Percentiles rank a stretch among this genome's conserved stretches.
These are phyloP conservation scores for Boeremia lycopersici DNA, from an alignment of 2,329 filamentous ascomycete genomes.

Conservation along the genomic window DNA sequence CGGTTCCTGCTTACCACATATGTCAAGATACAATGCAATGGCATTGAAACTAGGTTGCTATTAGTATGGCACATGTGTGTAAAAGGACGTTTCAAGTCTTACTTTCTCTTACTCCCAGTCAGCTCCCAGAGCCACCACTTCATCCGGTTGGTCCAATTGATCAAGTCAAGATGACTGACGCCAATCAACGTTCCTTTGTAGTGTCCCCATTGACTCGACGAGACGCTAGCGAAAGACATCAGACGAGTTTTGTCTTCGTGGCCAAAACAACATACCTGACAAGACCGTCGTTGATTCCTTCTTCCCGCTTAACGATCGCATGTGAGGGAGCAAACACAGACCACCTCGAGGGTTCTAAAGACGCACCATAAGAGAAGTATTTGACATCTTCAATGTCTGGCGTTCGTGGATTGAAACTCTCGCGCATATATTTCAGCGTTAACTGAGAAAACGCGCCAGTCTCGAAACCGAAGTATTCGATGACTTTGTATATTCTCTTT, in stretches of 20 bases:
- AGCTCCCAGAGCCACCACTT: slow-evolving; percentile 64
- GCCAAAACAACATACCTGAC: slow-evolving; percentile 53
- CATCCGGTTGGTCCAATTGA: slow-evolving; percentile 69
- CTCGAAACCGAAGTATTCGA: slow-evolving; percentile 61
- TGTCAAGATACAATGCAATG: slow-evolving; percentile 67
- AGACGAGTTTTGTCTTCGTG: no score
- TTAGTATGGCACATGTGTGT: slow-evolving; percentile 14
- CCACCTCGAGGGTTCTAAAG: slow-evolving; percentile 60
- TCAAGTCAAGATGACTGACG: slow-evolving; percentile 68
- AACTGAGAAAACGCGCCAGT: slow-evolving; percentile 67
- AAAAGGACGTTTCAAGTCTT: not conserved
- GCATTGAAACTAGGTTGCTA: slow-evolving; percentile 64
- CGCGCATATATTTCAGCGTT: slow-evolving; percentile 62
- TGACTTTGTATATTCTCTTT: slow-evolving; percentile 60
- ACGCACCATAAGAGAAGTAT: slow-evolving; percentile 70
- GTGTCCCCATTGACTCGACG: slow-evolving; percentile 64
- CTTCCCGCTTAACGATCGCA: slow-evolving; percentile 58
- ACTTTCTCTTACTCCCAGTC: slow-evolving; percentile 62
- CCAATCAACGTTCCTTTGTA: slow-evolving; percentile 69
- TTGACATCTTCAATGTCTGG: slow-evolving; percentile 60
- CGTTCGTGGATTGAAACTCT: slow-evolving; percentile 64
- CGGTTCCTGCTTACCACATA: slow-evolving; percentile 59
- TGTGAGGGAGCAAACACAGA: slow-evolving; percentile 64
- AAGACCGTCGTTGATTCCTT: slow-evolving; percentile 67
- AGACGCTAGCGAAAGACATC: slow-evolving; percentile 50